These are phyloP conservation scores for Rhodotorula glutinis DNA, from an alignment of 1,284 basidiomycete species.

Conservation along the genomic window DNA sequence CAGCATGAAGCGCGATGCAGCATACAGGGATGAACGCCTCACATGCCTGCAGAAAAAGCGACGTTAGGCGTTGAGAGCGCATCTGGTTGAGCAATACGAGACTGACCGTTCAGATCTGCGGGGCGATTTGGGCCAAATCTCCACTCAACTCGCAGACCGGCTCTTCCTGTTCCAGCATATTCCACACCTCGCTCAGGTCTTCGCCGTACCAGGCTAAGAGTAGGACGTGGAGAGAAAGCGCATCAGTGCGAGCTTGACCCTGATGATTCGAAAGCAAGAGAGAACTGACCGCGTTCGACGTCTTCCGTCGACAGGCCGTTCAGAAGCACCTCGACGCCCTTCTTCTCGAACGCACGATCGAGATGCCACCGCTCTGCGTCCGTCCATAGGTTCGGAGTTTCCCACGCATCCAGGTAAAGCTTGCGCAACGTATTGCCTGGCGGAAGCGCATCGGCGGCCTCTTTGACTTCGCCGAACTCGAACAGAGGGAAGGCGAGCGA, in stretches of 20 bases:
- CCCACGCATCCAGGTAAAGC: slow-evolving; percentile 17
- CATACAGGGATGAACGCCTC: too few relatives aligned
- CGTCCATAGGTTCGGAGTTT: slow-evolving; percentile 3
- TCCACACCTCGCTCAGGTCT: neutral
- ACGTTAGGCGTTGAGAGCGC: too few relatives aligned
- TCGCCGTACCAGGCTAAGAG: slow-evolving; percentile 12
- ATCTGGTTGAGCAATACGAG: too few relatives aligned
- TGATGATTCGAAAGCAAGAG: too few relatives aligned
- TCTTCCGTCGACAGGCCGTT: slow-evolving; percentile 6
- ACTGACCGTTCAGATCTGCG: too few relatives aligned
- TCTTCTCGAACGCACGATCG: neutral
- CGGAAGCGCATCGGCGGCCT: neutral
- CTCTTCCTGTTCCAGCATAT: neutral
- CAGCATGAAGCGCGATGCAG: too few relatives aligned
- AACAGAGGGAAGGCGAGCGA: slow-evolving; percentile 8
- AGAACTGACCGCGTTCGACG: slow-evolving; percentile 17
- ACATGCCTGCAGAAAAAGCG: too few relatives aligned
- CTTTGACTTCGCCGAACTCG: neutral
- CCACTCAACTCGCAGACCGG: neutral
- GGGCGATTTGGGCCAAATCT: too few relatives aligned
- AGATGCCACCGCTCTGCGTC: neutral
- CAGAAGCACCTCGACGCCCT: slow-evolving; percentile 2
- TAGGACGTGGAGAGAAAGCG: neutral
- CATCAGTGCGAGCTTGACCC: too few relatives aligned
- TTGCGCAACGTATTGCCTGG: neutral